A percentile compares a stretch with the other conserved stretches of the same genome.
These are phyloP conservation scores for Aphanomyces stellatus DNA, from an alignment of 352 stramenopile species.

Conservation along the genomic window DNA sequence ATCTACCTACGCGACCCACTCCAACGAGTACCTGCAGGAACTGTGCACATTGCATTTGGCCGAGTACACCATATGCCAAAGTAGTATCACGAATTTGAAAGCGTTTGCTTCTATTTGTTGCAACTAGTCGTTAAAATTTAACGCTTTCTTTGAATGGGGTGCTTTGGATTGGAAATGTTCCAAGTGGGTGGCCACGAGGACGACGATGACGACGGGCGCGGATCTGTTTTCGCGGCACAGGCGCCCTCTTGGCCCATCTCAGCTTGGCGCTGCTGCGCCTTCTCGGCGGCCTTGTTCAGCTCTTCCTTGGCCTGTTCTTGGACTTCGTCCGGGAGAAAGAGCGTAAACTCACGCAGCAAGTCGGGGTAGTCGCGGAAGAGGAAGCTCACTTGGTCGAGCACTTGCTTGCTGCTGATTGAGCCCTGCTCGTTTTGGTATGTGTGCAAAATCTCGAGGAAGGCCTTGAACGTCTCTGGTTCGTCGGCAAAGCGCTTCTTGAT, in stretches of 20 bases:
- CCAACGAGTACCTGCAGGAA: too few species aligned
- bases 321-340: slow-evolving; percentile 98
- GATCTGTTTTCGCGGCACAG: slow-evolving; percentile 23
- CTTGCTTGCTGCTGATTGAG: slow-evolving; percentile 96
- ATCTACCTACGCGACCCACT: too few species aligned
- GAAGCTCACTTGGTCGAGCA: slow-evolving; percentile 95
- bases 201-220: too few species aligned
- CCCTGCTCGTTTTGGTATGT: slow-evolving; percentile 99
- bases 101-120: too few species aligned
- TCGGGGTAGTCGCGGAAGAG: slow-evolving; percentile 99
- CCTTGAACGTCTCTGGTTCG: slow-evolving; percentile 97
- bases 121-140: too few species aligned
- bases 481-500: slow-evolving; percentile 98
- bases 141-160: too few species aligned
- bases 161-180: too few species aligned
- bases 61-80: too few species aligned
- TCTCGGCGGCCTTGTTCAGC: slow-evolving; percentile 90
- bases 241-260: slow-evolving; percentile 41
- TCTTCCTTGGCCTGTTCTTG: slow-evolving; percentile 96
- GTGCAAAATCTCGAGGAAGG: slow-evolving; percentile 99
- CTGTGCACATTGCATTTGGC: too few species aligned
- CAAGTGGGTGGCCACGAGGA: too few species aligned
- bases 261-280: slow-evolving; percentile 87
- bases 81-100: too few species aligned
- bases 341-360: slow-evolving; percentile 98